These are phyloP conservation scores for Panaeolus cyanescens DNA, from an alignment of 768 basidiomycete genomes.

Conservation along the genomic window DNA sequence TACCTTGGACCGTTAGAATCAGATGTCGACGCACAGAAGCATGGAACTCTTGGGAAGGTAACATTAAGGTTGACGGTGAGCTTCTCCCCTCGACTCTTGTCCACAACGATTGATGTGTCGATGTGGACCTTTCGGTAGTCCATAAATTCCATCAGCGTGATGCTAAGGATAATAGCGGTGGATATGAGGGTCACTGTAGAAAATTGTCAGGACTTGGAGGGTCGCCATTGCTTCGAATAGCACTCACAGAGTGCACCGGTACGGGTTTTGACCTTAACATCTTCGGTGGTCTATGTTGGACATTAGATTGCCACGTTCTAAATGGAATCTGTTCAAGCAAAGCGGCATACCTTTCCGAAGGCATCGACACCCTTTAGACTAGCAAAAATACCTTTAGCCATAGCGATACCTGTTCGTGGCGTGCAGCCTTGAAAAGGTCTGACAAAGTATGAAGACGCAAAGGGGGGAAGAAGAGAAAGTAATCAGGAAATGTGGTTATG, in stretches of 20 bases:
- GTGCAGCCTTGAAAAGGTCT: conserved; percentile 30
- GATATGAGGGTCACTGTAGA: conserved; percentile 86
- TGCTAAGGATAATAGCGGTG: conserved; percentile 87
- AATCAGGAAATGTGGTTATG: background rate
- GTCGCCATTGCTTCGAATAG: background rate
- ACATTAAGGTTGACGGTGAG: conserved; percentile 89
- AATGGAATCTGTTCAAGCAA: conserved; percentile 12
- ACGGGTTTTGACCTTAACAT: conserved; percentile 98
- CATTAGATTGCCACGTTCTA: conserved; percentile 19
- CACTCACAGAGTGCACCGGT: conserved; percentile 86
- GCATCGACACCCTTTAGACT: conserved; percentile 93
- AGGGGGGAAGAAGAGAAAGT: background rate
- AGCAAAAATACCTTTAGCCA: conserved; percentile 79
- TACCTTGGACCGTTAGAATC: background rate
- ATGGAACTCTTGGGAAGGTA: conserved; percentile 96
- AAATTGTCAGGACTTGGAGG: conserved; percentile 1
- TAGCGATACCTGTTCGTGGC: conserved; percentile 41
- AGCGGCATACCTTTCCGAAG: conserved; percentile 87
- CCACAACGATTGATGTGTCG: conserved; percentile 93
- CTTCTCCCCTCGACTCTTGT: conserved; percentile 93
- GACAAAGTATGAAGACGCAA: background rate
- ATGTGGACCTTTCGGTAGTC: conserved; percentile 88
- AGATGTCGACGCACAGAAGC: conserved; percentile 74
- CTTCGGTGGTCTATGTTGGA: conserved; percentile 84
- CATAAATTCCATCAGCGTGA: conserved; percentile 92